Evolutionary conservation across 2,329 filamentous ascomycete species (phyloP), one percentile per base, ranked within the genome.

Genomic region (Trichoderma gracile): DNA sequence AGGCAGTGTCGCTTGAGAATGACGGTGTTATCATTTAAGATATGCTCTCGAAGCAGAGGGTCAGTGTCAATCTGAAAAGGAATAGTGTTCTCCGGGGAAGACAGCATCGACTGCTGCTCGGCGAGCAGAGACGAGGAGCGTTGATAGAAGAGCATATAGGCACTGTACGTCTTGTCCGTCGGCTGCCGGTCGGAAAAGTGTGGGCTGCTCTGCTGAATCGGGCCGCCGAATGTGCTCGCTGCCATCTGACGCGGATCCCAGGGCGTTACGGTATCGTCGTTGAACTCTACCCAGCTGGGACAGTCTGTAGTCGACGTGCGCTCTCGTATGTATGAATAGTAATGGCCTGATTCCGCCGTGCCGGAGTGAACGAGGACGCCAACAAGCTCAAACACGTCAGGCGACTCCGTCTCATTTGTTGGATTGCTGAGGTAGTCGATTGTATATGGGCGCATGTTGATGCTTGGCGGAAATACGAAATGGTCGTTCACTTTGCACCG

Each of bases 121-220:
- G 76, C 75, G 19, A 81, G 79, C 63, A 93, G 81, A 5, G 86
- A 85, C 0, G 88, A 88, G 3, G 88, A 85, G 55, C 95, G 87
- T 75, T 97, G 91, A 75, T 99, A 99, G 76, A 99, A 98, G 9
- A 99, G 83, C 91, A 99, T 98, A 76, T 99, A 99, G 14, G 94
- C 95, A 74, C 92, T 98, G 80, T 89, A 89, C 5, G 85, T 84
- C 76, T 93, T 94, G 70, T 88, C 85, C 68, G 83, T 86, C 0
- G 80, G 69, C 19, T 81, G 73, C 66, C 79, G 78, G 70, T 79
- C 76, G 56, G 70, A 72, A 66, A 84, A 78, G 71, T 38, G 33
- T 38, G 81, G 78, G 67, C 82, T 70, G 65, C 78, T 68, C 9
- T 83, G 79, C 65, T 82, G 83, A 65, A 89, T 87, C 5, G 79